phyloP scores from a whole-genome alignment of 371 early-diverging fungal species.

The Apophysomyces ossiformis region DNA sequence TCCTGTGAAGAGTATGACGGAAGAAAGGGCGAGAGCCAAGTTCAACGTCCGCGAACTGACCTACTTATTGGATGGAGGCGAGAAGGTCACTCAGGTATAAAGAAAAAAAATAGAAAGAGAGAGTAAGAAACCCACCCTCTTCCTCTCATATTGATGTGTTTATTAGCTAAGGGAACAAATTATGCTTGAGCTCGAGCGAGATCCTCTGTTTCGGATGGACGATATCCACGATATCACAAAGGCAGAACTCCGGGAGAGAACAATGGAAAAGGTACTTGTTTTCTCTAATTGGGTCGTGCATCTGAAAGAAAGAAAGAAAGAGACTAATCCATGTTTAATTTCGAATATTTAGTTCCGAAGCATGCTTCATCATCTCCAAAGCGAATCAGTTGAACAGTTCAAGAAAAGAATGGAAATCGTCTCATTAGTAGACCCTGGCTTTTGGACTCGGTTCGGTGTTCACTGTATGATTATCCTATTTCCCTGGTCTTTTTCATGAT shows the following conservation, averaged over 20 bases:
- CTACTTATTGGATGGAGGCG: slow-evolving; percentile 82
- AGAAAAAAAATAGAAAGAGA: not conserved
- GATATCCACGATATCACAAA: slow-evolving; percentile 83
- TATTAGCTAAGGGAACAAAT: slow-evolving; percentile 74
- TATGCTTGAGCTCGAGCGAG: slow-evolving; percentile 89
- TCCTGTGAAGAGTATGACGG: slow-evolving; percentile 52
- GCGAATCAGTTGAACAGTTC: slow-evolving; percentile 77
- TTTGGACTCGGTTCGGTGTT: slow-evolving; percentile 95
- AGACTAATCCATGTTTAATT: too few relatives aligned
- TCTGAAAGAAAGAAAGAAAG: not conserved
- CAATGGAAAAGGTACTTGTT: slow-evolving; percentile 76
- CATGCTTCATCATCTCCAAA: slow-evolving; percentile 76
- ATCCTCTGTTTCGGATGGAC: slow-evolving; percentile 82
- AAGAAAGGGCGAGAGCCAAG: slow-evolving; percentile 78
- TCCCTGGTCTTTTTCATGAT: too few relatives aligned
- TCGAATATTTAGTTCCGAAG: slow-evolving; percentile 56
- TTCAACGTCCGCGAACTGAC: slow-evolving; percentile 84
- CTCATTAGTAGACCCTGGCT: slow-evolving; percentile 85
- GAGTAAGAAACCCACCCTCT: too few relatives aligned
- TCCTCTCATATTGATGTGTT: too few relatives aligned
- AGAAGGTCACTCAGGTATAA: slow-evolving; percentile 60
- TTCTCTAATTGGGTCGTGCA: not conserved
- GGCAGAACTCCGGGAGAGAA: slow-evolving; percentile 80
- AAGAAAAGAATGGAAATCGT: slow-evolving; percentile 86
- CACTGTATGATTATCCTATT: slow-evolving; percentile 57